Conservation (phyloP, 192 early-diverging fungal species). For the Podila verticillata region DNA sequence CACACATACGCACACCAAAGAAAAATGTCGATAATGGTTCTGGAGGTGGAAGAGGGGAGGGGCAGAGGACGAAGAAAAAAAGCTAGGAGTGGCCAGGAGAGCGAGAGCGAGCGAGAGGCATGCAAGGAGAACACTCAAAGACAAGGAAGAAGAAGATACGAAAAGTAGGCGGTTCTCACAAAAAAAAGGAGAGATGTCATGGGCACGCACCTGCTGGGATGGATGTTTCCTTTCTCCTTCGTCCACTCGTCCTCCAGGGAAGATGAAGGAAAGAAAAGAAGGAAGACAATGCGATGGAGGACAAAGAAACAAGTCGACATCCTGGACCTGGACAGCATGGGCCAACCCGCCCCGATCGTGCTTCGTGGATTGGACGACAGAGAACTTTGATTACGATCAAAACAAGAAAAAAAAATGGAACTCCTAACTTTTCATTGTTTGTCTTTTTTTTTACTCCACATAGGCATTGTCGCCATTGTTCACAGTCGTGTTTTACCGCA, state of each 20-base stretch:
- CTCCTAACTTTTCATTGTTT: background rate
- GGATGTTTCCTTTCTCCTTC: background rate
- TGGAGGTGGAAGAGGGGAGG: background rate
- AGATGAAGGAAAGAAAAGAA: too few species aligned
- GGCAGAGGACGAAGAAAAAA: background rate
- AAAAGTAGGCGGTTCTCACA: background rate
- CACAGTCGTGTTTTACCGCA: slow-evolving; percentile 80
- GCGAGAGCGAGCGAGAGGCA: background rate
- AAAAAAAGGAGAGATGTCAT: background rate
- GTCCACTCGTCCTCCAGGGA: too few species aligned
- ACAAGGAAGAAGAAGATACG: background rate
- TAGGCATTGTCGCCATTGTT: slow-evolving; percentile 88
- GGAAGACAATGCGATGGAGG: too few species aligned
- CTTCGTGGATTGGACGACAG: background rate
- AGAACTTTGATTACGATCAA: background rate
- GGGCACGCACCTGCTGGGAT: background rate
- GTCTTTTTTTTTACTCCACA: slow-evolving; percentile 4
- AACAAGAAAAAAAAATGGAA: background rate
- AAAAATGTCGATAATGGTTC: background rate
- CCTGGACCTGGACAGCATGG: too few species aligned
- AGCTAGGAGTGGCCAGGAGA: background rate
- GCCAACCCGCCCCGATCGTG: too few species aligned
- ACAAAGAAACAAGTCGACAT: too few species aligned
- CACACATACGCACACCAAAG: too few species aligned
- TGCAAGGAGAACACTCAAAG: background rate